Evolutionary conservation across 2,329 filamentous ascomycete species (phyloP).

Genomic region (Aspergillus fumigatus): DNA sequence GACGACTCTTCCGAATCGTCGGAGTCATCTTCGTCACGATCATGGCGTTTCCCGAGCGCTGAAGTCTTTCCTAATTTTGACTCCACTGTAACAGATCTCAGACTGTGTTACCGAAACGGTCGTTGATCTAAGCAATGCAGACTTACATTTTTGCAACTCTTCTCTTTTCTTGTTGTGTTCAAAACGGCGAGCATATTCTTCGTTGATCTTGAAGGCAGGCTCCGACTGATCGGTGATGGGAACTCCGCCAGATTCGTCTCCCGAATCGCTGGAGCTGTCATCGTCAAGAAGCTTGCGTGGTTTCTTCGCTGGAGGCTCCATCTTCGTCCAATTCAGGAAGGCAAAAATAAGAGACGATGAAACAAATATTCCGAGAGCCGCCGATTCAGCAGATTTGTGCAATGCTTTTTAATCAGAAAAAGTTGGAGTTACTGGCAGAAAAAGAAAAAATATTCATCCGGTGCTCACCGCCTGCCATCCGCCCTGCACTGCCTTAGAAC

Average conservation of each 20-base stretch:
- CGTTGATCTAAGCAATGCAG: neutral
- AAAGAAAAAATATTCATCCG: constrained; percentile 23
- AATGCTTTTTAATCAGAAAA: constrained; percentile 13
- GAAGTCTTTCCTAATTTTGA: constrained; percentile 67
- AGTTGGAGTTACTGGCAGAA: constrained; percentile 24
- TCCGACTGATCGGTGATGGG: constrained; percentile 28
- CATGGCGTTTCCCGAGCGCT: constrained; percentile 35
- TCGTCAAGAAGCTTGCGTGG: constrained; percentile 39
- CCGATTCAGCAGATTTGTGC: neutral
- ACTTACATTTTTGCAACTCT: constrained; percentile 59
- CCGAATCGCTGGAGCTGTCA: constrained; percentile 36
- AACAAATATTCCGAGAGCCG: constrained; percentile 1
- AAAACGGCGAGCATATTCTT: constrained; percentile 82
- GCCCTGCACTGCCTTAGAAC: constrained; percentile 11
- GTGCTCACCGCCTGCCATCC: constrained; percentile 22
- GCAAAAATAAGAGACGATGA: neutral
- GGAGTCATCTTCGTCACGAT: constrained; percentile 39
- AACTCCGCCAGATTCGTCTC: constrained; percentile 39
- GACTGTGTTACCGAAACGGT: neutral
- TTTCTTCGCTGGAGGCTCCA: constrained; percentile 42
- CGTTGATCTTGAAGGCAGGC: constrained; percentile 71
- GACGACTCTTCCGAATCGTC: constrained; percentile 62
- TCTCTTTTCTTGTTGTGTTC: constrained; percentile 98
- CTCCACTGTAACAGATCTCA: constrained; percentile 59
- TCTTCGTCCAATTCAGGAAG: constrained; percentile 13